phyloP scores from a whole-genome alignment of 2,329 filamentous ascomycete species.

The Polychaeton citri region DNA sequence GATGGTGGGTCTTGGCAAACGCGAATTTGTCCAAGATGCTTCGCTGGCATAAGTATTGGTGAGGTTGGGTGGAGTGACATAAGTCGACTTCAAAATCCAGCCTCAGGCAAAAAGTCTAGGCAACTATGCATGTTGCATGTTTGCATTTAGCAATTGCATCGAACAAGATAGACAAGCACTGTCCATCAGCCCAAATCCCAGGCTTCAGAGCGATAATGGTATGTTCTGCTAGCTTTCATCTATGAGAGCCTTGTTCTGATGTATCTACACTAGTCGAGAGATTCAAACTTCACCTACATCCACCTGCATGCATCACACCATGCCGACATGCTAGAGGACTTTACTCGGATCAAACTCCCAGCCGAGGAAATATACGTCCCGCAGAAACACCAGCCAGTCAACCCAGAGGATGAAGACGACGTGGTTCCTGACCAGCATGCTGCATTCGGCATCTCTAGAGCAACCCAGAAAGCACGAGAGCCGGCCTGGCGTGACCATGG shows the following conservation, averaged over 20 bases:
- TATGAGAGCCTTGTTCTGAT: no score
- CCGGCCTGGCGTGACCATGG: constrained; percentile 69
- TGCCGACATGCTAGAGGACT: constrained; percentile 62
- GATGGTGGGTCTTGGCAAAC: not conserved
- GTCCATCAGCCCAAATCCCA: no score
- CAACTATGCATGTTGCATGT: no score
- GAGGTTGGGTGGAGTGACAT: no score
- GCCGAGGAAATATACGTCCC: constrained; percentile 71
- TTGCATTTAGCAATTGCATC: no score
- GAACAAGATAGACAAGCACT: no score
- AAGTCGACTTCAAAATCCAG: no score
- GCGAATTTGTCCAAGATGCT: no score
- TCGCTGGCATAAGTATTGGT: no score
- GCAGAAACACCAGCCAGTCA: constrained; percentile 64
- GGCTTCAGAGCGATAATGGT: no score
- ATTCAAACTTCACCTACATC: constrained; percentile 60
- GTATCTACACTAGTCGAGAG: constrained; percentile 46
- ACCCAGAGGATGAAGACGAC: constrained; percentile 80
- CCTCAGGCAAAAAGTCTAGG: no score
- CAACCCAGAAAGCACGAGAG: constrained; percentile 58
- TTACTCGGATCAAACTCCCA: constrained; percentile 28
- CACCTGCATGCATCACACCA: constrained; percentile 61
- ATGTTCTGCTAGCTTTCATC: no score
- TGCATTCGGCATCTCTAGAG: constrained; percentile 72
- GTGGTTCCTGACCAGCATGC: constrained; percentile 81